Evolutionary conservation across 2,329 filamentous ascomycete species (phyloP), one percentile per base, ranked within the genome.

Genomic region (Fusarium ramigenum): DNA sequence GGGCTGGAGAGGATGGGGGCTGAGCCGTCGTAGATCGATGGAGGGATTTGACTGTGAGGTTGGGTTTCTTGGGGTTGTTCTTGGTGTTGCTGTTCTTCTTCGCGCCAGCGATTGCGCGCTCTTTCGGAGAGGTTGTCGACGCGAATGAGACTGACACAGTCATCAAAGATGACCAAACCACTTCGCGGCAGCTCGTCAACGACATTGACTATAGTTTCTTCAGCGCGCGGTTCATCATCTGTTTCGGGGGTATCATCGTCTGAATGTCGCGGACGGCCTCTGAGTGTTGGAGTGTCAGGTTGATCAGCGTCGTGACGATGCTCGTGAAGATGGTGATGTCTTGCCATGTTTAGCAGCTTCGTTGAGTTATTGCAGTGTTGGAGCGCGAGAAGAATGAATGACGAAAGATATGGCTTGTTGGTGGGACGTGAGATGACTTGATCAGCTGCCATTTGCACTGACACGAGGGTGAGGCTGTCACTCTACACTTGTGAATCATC

Each of bases 181-280:
- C 11, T 50, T 19, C n/a, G 47, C 0, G 47, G 47, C 8, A 50
- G 9, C 21, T 50, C 30, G 15, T 14, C 47, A 5, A 50, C 47
- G 16, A 19, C 1, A 1, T 49, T n/a, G 11, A 34, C 8, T 34
- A 10, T 4, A 14, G 16, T 19, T 23, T 18, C 30, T 23, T 19
- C 16, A 19, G 30, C 19, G n/a, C 30, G 30, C 8, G 30, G 47
- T 2, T 19, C 47, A 34, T 50, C 47, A 0, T 34, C 30, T 19
- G 1, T 2, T 7, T 18, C 11, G 0, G 16, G 21, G 4, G 30
- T 34, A 7, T 34, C 30, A 50, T 50, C n/a, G 0, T 50, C 47
- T 2, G 30, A 34, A 19, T 50, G 47, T 23, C 21, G 30, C 0
- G 47, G 47, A 14, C n/a, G 47, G n/a, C 30, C n/a, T 23, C 47